Percentiles rank a stretch among this genome's conserved stretches.
These are phyloP conservation scores for Fennellomyces sp. DNA, from an alignment of 371 early-diverging fungal species.

Conservation along the genomic window DNA sequence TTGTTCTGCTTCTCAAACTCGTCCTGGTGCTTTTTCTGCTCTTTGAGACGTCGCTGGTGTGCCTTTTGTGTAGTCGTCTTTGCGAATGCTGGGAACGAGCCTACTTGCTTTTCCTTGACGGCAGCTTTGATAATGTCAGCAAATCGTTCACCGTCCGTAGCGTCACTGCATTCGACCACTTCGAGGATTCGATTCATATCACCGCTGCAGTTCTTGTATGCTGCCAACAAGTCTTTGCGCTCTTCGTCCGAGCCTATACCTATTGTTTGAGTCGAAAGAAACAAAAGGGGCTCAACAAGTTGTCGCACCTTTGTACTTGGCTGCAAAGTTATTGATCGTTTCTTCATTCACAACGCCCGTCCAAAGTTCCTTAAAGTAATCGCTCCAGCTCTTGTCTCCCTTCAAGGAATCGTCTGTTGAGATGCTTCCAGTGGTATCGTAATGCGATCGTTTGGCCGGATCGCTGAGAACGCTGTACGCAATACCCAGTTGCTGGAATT, in stretches of 20 bases:
- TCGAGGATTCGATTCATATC: slow-evolving; percentile 75
- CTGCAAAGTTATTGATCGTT: slow-evolving; percentile 72
- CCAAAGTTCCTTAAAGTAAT: slow-evolving; percentile 86
- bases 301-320: slow-evolving; percentile 63
- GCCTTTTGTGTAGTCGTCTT: slow-evolving; percentile 56
- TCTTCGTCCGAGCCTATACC: slow-evolving; percentile 83
- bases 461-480: slow-evolving; percentile 90
- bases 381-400: slow-evolving; percentile 75
- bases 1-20: slow-evolving; percentile 44
- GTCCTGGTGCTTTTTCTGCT: slow-evolving; percentile 57
- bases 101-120: slow-evolving; percentile 60
- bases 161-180: slow-evolving; percentile 61
- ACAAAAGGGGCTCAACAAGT: too few species aligned
- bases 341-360: slow-evolving; percentile 74
- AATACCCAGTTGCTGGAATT: slow-evolving; percentile 82
- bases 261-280: not conserved
- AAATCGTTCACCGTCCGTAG: slow-evolving; percentile 76
- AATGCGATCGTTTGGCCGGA: slow-evolving; percentile 67
- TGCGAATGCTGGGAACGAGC: slow-evolving; percentile 53
- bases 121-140: slow-evolving; percentile 64
- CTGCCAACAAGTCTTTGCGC: slow-evolving; percentile 68
- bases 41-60: slow-evolving; percentile 50
- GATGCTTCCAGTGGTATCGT: slow-evolving; percentile 69
- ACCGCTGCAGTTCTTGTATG: slow-evolving; percentile 72
- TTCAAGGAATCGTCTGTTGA: slow-evolving; percentile 45